Conservation (phyloP, 208 protist genomes). For the Entamoeba dispar region DNA sequence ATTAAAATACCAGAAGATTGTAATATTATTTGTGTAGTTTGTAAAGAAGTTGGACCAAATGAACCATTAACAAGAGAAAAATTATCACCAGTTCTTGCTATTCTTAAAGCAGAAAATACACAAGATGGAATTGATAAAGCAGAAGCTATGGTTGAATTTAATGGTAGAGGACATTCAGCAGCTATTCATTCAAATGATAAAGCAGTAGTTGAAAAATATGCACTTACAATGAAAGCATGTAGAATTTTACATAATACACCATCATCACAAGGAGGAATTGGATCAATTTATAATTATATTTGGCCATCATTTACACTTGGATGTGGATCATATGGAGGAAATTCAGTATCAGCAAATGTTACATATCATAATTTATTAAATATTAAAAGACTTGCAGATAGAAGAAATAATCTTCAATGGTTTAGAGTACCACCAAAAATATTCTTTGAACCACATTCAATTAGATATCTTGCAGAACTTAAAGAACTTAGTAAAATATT, state of each 20-base stretch:
- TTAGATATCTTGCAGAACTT: not conserved
- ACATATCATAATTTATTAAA: conserved; percentile 19
- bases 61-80: conserved; percentile 20
- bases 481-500: not conserved
- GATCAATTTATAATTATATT: conserved; percentile 26
- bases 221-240: too few relatives aligned
- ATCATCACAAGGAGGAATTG: conserved; percentile 26
- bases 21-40: conserved; percentile 8
- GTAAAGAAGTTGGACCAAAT: not conserved
- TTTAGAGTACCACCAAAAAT: not conserved
- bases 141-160: conserved; percentile 1
- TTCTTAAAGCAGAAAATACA: conserved; percentile 2
- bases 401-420: not conserved
- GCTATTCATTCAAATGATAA: conserved; percentile 8
- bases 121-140: conserved; percentile 7
- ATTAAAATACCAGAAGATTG: conserved; percentile 7
- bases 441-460: not conserved
- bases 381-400: conserved; percentile 15
- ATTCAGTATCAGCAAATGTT: conserved; percentile 16
- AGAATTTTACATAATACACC: conserved; percentile 9
- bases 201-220: not conserved
- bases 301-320: conserved; percentile 26
- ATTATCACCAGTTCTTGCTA: conserved; percentile 26
- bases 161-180: conserved; percentile 24
- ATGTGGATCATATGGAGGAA: conserved; percentile 20